Evolutionary conservation across 306 rosid genomes (phyloP), one percentile per base, ranked within the genome.

Genomic region (Fragaria ananassa): DNA sequence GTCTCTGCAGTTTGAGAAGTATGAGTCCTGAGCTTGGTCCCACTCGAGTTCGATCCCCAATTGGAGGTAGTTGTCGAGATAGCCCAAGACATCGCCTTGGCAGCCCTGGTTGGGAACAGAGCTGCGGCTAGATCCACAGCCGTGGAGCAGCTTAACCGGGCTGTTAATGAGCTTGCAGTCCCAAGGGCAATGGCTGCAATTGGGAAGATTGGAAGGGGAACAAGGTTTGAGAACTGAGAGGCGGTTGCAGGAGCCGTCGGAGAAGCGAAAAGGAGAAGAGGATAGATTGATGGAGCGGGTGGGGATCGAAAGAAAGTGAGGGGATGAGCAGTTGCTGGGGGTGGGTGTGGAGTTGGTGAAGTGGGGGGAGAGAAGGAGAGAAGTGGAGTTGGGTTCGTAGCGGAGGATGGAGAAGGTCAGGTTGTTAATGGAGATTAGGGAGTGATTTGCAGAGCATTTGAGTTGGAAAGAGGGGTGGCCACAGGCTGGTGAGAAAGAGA

Each of bases 381-480:
- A 85, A 60, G 92, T 64, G 53, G 97, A 74, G 86, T 70, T 88
- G 25, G 90, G 80, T 0, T 90, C 92, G 83, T 77, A 92, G 45
- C 56, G 34, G 17, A 92, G 74, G 10, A 95, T 57, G n/a, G 93
- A 88, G 84, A 90, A 92, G 8, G 98, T 19, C 56, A 85, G 21
- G 53, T 88, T 78, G 82, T 95, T 90, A 12, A 92, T 88, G 80
- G 96, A 57, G 74, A 95, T 76, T 31, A 75, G 1, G 15, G 99
- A 91, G 70, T 82, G 77, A 0, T 89, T 87, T 10, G 87, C 27
- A 6, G 90, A 78, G 69, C 99, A 95, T 5, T 72, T 81, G 0
- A 95, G 47, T 17, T 92, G 98, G 76, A 95, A 92, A 12, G 88
- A 88, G 18, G 99, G 99, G 88, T 95, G 99, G 68, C 99, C 99